These are phyloP conservation scores for Wickerhamiella nectarea DNA, from an alignment of 805 yeast genomes.

Conservation along the genomic window DNA sequence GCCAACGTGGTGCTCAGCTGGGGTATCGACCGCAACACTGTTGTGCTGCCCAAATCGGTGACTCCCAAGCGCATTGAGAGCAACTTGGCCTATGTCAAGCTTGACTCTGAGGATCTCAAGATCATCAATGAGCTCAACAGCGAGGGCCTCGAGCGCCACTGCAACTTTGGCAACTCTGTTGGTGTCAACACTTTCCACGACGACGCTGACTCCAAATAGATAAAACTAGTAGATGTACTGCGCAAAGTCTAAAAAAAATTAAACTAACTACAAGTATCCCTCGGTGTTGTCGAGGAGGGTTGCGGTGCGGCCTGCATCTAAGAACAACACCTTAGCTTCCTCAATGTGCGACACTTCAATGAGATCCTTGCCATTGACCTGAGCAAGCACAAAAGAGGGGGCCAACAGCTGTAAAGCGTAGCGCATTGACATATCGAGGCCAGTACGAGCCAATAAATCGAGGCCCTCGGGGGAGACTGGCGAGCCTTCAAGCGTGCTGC, in stretches of 20 bases:
- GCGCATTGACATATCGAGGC: conserved; percentile 68
- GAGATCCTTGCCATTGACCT: conserved; percentile 56
- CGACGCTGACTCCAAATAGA: conserved; percentile 19
- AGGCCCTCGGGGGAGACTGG: conserved; percentile 56
- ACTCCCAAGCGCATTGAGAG: conserved; percentile 45
- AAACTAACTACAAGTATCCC: not conserved
- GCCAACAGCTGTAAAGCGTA: conserved; percentile 83
- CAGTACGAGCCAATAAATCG: conserved; percentile 57
- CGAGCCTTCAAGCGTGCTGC: conserved; percentile 66
- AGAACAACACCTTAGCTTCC: conserved; percentile 67
- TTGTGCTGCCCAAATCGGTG: conserved; percentile 55
- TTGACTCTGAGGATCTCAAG: conserved; percentile 32
- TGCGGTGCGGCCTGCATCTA: conserved; percentile 76
- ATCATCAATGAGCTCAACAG: conserved; percentile 20
- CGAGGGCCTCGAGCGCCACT: conserved; percentile 17
- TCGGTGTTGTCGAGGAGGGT: conserved; percentile 41
- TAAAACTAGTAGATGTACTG: not conserved
- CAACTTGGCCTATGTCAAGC: conserved; percentile 30
- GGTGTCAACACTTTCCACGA: conserved; percentile 17
- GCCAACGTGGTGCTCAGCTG: conserved; percentile 25
- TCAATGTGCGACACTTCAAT: conserved; percentile 59
- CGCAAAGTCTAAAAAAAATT: no score
- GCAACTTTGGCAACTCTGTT: conserved; percentile 12
- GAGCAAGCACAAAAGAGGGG: conserved; percentile 76
- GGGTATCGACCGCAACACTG: conserved; percentile 38